Evolutionary conservation across 371 early-diverging fungal species (phyloP), one percentile per base, ranked within the genome.

Genomic region (Catenaria anguillulae): DNA sequence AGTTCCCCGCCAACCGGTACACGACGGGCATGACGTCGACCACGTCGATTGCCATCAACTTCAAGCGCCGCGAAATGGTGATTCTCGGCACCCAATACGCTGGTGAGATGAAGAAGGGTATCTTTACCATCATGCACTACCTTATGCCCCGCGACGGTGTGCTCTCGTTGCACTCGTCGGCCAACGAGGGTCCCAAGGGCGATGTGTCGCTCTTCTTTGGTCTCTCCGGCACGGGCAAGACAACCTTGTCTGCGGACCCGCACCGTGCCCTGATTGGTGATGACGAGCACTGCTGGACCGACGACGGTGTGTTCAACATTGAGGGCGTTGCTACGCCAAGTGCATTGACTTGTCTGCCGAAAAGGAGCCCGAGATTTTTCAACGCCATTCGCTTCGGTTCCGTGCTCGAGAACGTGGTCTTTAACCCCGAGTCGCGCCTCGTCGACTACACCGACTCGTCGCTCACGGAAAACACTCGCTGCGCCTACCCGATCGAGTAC

Each of bases 51-150:
- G 80, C 92, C 26, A 76, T 97, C 73, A 87, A 88, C 79, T 97
- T 97, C 67, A 83, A 85, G 64, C 73, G 77, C 64, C 67, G 71
- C 58, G 82, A 87, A 70, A 84, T 85, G 85, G 92, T 97, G 60
- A 94, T 97, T 65, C 83, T 97, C 50, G 97, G 97, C 60, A 91
- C 94, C 63, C 89, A 93, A 72, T 97, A 97, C 68, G 97, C 97
- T 56, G 97, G 97, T 65, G 97, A 97, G 78, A 97, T 97, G 97
- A 97, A 95, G 80, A 96, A 96, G 84, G 97, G 97, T 63, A 78
- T 83, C 64, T 93, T 96, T 74, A 92, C 94, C 34, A 93, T 97
- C 60, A 95, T 97, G 97, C 94, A 97, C 78, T 95, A 97, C 80
- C 76, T 90, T 67, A 95, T 95, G 96, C 97, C 80, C 64, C 92